Base-by-base conservation (phyloP, 2,329 filamentous ascomycete genomes). In the Phyllosticta ampelicida region DNA sequence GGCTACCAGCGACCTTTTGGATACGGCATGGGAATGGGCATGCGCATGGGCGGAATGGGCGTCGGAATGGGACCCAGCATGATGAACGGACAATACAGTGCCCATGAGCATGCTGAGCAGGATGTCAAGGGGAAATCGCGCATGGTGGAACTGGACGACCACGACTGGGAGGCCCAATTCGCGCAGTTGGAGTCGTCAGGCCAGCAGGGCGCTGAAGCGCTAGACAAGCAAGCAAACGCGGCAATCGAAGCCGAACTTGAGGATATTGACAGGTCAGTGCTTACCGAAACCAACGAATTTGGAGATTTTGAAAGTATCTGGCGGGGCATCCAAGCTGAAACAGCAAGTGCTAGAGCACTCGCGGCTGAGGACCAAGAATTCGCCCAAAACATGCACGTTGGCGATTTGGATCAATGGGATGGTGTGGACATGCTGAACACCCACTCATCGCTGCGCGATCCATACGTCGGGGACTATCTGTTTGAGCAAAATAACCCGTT, bases 141-240 rank as follows among this genome's bases (percentile, higher is more conserved):
- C 36, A 82, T 97, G 75, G 86, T 97, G 11, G 94, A 97, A 75
- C 81, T 97, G 21, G 90, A 96, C 70, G 92, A 99, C 65, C 72
- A 86, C 67, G 87, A 95, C 68, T 97, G 94, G 94, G 92, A 97
- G 74, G 89, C 90, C 66, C 90, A 97, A 72, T 99, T 99, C 72
- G 88, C 90, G 59, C 84, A 94, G 73, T 85, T 96, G 70, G 89
- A 92, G 70, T 75, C 86, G 62, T 78, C 85, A 61, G 81, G 86
- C 67, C 74, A 80, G 65, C 72, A 79, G 61, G 71, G 73, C 26
- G 63, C 74, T 65, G 71, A 78, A 59, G 70, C 77, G 58, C 71
- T 81, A 59, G 83, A 85, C 62, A 77, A 75, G 36, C 77, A 85
- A 67, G 87, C 88, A 56, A 86, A 89, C 62, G 79, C 80, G 60